Conservation (phyloP, 1,284 basidiomycete species). For the Golubevia sp. region DNA sequence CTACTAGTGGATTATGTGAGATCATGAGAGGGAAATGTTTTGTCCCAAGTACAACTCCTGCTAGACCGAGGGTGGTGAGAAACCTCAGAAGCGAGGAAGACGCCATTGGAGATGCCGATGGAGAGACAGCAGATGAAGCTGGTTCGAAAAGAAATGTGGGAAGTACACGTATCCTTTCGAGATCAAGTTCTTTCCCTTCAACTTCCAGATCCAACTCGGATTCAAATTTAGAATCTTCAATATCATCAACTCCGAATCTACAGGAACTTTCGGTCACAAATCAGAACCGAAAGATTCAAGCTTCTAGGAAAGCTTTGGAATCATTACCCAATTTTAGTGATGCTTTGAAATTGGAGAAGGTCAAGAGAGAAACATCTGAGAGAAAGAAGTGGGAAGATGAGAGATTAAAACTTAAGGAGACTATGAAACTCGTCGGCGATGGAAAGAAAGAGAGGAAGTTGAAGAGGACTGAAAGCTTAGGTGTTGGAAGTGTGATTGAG, state of each 20-base stretch:
- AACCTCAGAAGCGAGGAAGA: neutral
- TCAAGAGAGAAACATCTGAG: neutral
- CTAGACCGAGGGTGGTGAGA: conserved; percentile 1
- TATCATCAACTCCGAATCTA: neutral
- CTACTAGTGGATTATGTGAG: conserved; percentile 34
- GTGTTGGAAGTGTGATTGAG: no score
- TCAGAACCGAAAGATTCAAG: neutral
- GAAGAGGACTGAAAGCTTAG: no score
- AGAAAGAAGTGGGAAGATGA: neutral
- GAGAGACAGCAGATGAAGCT: neutral
- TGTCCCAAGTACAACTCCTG: conserved; percentile 24
- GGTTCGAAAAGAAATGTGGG: neutral
- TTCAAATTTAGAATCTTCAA: no score
- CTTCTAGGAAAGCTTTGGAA: neutral
- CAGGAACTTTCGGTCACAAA: neutral
- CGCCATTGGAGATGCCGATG: no score
- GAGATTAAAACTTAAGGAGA: no score
- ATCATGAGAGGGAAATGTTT: conserved; percentile 47
- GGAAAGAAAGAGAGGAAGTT: no score
- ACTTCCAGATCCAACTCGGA: no score
- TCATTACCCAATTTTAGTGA: neutral
- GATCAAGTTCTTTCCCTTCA: neutral
- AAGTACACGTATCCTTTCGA: no score
- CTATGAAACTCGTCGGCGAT: no score
- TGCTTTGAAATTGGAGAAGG: neutral